These are phyloP conservation scores for Pseudopithomyces chartarum DNA, from an alignment of 2,329 filamentous ascomycete genomes.

Conservation along the genomic window DNA sequence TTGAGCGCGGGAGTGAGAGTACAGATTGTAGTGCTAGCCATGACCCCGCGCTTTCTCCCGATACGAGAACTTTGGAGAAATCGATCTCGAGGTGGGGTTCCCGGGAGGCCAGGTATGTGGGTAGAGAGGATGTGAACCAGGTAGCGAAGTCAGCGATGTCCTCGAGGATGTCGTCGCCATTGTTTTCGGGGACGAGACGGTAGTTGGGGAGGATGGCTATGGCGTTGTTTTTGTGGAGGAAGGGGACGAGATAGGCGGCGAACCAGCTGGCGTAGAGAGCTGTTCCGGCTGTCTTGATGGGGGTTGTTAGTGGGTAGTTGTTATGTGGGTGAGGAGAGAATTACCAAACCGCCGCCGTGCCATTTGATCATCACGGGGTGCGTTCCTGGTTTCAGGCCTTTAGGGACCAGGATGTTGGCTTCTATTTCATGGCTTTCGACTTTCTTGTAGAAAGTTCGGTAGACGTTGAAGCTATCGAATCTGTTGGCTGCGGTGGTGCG, in stretches of 20 bases:
- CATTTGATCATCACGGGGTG: slow-evolving; percentile 50
- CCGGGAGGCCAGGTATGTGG: slow-evolving; percentile 15
- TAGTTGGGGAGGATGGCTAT: slow-evolving; percentile 56
- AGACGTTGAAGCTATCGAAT: slow-evolving; percentile 46
- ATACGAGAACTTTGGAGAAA: slow-evolving; percentile 30
- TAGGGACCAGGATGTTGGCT: slow-evolving; percentile 47
- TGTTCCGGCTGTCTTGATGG: slow-evolving; percentile 27
- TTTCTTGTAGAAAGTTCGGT: slow-evolving; percentile 49
- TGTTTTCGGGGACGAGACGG: slow-evolving; percentile 56
- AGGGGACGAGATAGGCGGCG: slow-evolving; percentile 42
- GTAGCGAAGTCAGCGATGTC: slow-evolving; percentile 56
- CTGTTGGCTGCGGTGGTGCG: slow-evolving; percentile 27
- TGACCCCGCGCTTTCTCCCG: slow-evolving; percentile 47
- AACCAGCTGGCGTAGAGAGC: slow-evolving; percentile 36
- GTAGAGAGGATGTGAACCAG: slow-evolving; percentile 43
- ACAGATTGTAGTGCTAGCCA: slow-evolving; percentile 42
- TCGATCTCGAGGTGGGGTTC: slow-evolving; percentile 25
- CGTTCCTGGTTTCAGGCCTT: slow-evolving; percentile 37
- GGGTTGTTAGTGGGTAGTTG: neutral
- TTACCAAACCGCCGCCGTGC: slow-evolving; percentile 53
- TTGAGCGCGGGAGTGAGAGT: slow-evolving; percentile 20
- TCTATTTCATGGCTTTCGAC: slow-evolving; percentile 44
- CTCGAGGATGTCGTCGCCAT: slow-evolving; percentile 52
- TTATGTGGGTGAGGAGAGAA: slow-evolving; percentile 6
- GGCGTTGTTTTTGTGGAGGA: slow-evolving; percentile 45